These are phyloP conservation scores for Taxawa tesnikishii DNA, from an alignment of 2,329 filamentous ascomycete species.

Conservation along the genomic window DNA sequence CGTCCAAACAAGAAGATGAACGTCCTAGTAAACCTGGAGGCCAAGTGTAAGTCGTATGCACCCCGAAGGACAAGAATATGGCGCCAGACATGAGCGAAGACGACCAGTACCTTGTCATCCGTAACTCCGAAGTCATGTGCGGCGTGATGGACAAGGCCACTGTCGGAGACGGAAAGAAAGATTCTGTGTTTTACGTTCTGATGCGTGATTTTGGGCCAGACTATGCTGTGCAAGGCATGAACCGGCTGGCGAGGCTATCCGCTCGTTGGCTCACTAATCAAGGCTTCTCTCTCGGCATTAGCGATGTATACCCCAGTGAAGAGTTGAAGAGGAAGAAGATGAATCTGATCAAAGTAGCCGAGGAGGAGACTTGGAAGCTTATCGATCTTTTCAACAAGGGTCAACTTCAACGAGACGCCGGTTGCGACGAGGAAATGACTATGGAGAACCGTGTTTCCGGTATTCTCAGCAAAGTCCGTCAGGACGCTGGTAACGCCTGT, in stretches of 20 bases:
- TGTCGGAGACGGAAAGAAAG: conserved; percentile 94
- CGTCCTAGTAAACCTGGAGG: conserved; percentile 83
- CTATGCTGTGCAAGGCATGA: conserved; percentile 83
- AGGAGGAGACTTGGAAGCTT: conserved; percentile 68
- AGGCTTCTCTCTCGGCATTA: conserved; percentile 93
- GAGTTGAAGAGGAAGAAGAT: conserved; percentile 62
- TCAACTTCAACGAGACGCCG: conserved; percentile 72
- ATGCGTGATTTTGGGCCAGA: conserved; percentile 89
- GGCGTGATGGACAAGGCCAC: conserved; percentile 96
- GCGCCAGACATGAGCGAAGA: conserved; percentile 63
- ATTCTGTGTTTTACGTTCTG: conserved; percentile 94
- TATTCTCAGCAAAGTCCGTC: conserved; percentile 82
- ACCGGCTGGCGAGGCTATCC: conserved; percentile 79
- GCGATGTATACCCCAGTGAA: conserved; percentile 77
- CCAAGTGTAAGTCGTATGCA: conserved; percentile 74
- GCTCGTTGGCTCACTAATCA: conserved; percentile 79
- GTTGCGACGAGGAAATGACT: conserved; percentile 83
- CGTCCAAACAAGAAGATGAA: conserved; percentile 73
- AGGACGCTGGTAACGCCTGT: conserved; percentile 82
- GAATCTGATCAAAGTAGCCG: conserved; percentile 63
- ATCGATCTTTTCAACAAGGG: conserved; percentile 71
- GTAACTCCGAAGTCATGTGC: conserved; percentile 96
- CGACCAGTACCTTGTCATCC: conserved; percentile 82
- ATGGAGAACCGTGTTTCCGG: conserved; percentile 85
- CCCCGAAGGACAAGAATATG: conserved; percentile 44